These are phyloP conservation scores for Kalanchoe fedtschenkoi DNA, from an alignment of 164 flowering plant species.

Conservation along the genomic window DNA sequence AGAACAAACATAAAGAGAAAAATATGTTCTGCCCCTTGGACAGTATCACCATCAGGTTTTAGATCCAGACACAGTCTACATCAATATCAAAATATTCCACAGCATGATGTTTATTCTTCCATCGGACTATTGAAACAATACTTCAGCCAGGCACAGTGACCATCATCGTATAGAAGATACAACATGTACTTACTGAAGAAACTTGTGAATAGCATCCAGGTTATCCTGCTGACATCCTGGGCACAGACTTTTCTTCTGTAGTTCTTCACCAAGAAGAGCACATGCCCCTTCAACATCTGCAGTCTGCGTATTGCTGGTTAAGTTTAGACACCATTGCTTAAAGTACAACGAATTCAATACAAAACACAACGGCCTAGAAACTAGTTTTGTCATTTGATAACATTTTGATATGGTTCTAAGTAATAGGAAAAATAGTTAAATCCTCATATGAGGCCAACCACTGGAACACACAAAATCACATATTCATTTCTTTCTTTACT, in stretches of 20 bases:
- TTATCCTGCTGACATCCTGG: slow-evolving; percentile 51
- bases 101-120: neutral
- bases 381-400: neutral
- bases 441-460: neutral
- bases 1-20: no score
- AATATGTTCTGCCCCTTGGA: no score
- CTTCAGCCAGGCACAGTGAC: neutral
- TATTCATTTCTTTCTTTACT: no score
- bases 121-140: neutral
- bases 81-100: no score
- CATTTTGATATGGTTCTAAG: neutral
- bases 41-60: neutral
- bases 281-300: slow-evolving; percentile 38
- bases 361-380: neutral
- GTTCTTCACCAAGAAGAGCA: slow-evolving; percentile 39
- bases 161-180: neutral
- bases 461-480: neutral
- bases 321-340: slow-evolving; percentile 16
- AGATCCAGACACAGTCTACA: neutral
- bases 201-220: slow-evolving; percentile 28
- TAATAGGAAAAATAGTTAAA: neutral
- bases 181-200: slow-evolving; percentile 19
- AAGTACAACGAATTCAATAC: neutral
- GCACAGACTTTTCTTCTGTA: slow-evolving; percentile 50
- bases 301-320: slow-evolving; percentile 54